Evolutionary conservation across 441 rosid genomes (phyloP).

Genomic region (Rhodomyrtus psidioides): DNA sequence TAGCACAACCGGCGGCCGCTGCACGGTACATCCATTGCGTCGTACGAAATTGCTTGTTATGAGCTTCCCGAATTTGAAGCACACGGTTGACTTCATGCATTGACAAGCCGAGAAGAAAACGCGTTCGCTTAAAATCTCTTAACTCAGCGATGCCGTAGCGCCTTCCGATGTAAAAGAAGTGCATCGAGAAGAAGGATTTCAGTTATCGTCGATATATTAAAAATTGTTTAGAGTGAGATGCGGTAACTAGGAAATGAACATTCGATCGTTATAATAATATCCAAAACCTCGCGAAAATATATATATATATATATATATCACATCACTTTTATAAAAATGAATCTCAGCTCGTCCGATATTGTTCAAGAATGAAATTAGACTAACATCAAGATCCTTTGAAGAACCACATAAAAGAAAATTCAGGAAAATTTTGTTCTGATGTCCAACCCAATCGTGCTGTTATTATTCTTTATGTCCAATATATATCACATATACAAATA

Average conservation of each 20-base stretch:
- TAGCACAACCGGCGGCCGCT: neutral
- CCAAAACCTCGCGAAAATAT: neutral
- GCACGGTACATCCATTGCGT: neutral
- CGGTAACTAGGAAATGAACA: neutral
- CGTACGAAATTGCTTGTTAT: accelerated
- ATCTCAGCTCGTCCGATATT: neutral
- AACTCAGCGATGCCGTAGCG: neutral
- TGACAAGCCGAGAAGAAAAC: neutral
- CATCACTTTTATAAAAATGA: neutral
- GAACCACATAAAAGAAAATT: neutral
- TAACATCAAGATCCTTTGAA: neutral
- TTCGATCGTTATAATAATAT: neutral
- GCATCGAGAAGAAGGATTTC: neutral
- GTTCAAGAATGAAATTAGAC: neutral
- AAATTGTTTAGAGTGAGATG: neutral
- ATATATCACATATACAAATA: neutral
- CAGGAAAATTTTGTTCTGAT: neutral
- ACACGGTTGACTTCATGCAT: neutral
- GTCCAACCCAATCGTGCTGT: neutral
- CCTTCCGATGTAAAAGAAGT: neutral
- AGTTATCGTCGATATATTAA: too few species aligned
- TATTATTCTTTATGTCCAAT: neutral
- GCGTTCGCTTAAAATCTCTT: neutral
- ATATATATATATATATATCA: too few species aligned
- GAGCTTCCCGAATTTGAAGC: neutral